These are phyloP conservation scores for Clarireedia paspali DNA, from an alignment of 2,329 filamentous ascomycete species.

Conservation along the genomic window DNA sequence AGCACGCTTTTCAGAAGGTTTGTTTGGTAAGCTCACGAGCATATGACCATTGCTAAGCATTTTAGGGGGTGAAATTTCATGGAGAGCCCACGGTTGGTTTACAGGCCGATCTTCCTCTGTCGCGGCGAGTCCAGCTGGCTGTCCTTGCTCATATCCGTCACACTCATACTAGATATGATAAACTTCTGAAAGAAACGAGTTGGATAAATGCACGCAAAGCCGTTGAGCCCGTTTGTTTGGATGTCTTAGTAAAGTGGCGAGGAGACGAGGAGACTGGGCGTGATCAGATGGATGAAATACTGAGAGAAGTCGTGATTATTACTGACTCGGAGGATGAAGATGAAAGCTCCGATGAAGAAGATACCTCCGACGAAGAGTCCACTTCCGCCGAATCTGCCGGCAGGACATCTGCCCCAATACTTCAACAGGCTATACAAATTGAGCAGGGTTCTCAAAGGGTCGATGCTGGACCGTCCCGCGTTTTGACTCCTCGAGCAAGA, in stretches of 20 bases:
- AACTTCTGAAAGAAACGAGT: conserved; percentile 48
- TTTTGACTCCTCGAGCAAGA: not conserved
- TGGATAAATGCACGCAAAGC: conserved; percentile 54
- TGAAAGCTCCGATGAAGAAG: conserved; percentile 12
- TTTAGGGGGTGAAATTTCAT: conserved; percentile 42
- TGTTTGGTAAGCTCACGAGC: conserved; percentile 19
- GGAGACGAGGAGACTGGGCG: conserved; percentile 62
- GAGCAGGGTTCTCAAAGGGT: not conserved
- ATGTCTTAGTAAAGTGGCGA: conserved; percentile 63
- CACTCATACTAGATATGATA: conserved; percentile 58
- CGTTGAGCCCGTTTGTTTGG: conserved; percentile 53
- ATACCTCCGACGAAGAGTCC: conserved; percentile 15
- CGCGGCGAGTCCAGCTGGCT: conserved; percentile 56
- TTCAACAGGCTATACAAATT: conserved; percentile 1
- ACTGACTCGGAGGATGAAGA: conserved; percentile 28
- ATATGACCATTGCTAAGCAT: conserved; percentile 10
- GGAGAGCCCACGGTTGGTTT: conserved; percentile 51
- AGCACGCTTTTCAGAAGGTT: conserved; percentile 57
- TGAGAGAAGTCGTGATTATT: conserved; percentile 59
- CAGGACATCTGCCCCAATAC: conserved; percentile 11
- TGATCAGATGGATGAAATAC: conserved; percentile 59
- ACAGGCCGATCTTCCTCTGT: conserved; percentile 46
- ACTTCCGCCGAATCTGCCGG: conserved; percentile 14
- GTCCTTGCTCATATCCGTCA: conserved; percentile 61
- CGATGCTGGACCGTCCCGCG: not conserved